phyloP scores from a whole-genome alignment of 177 flowering plant genomes.

The Vitis hybrid region DNA sequence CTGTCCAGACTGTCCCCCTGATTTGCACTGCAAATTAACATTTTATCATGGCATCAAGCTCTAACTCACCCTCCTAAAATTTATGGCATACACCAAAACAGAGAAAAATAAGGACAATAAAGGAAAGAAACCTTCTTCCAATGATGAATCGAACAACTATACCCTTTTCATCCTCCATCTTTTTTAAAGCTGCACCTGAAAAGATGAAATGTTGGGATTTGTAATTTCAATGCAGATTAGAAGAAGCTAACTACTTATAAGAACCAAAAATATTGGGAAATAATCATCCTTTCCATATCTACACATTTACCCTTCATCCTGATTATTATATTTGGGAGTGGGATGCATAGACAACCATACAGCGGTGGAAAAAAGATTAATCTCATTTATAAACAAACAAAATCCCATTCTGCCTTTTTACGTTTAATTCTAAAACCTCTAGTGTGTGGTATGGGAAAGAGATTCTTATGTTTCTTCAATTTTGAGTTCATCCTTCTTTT shows the following conservation, averaged over 20 bases:
- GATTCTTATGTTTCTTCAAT: no score
- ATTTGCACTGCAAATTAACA: conserved; percentile 62
- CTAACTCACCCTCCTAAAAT: neutral
- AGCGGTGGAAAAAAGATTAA: no score
- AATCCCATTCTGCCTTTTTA: no score
- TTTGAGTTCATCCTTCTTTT: no score
- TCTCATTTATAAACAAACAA: no score
- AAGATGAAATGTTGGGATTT: neutral
- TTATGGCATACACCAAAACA: neutral
- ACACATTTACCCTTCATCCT: no score
- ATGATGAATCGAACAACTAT: conserved; percentile 79
- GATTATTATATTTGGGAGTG: no score
- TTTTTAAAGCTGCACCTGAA: conserved; percentile 71
- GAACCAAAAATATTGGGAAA: neutral
- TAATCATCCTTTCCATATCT: no score
- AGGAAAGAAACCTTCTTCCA: conserved; percentile 74
- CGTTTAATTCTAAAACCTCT: no score
- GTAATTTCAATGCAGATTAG: neutral
- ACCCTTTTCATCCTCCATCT: conserved; percentile 76
- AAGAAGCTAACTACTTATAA: neutral
- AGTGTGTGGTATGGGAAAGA: no score
- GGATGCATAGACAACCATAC: no score
- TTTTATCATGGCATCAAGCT: conserved; percentile 1
- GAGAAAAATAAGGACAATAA: conserved; percentile 4
- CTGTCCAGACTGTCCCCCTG: conserved; percentile 86